Conservation (phyloP, 106 monocot genomes). For the Acorus calamus region DNA sequence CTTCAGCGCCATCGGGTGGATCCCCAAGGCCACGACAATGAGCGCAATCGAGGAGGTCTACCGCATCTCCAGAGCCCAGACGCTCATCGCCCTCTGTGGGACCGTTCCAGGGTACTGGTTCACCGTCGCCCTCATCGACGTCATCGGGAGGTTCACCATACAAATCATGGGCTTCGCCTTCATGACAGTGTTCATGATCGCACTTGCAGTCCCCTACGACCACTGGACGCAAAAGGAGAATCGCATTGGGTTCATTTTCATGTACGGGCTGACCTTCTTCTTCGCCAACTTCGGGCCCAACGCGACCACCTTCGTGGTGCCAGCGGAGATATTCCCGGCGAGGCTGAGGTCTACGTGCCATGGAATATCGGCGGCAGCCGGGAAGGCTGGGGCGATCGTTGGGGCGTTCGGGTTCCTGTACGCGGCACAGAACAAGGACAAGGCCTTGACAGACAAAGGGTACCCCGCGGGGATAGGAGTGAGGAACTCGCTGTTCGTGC, state of each 20-base stretch:
- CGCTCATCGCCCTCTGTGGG: slow-evolving; percentile 62
- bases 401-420: slow-evolving; percentile 48
- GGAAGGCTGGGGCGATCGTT: slow-evolving; percentile 48
- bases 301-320: slow-evolving; percentile 72
- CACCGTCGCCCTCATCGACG: slow-evolving; percentile 65
- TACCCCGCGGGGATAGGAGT: slow-evolving; percentile 45
- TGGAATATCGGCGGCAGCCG: slow-evolving; percentile 66
- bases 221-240: slow-evolving; percentile 44
- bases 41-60: slow-evolving; percentile 66
- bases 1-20: slow-evolving; percentile 63
- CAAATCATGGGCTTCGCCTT: slow-evolving; percentile 41
- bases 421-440: slow-evolving; percentile 35
- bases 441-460: slow-evolving; percentile 27
- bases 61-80: slow-evolving; percentile 58
- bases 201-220: slow-evolving; percentile 51
- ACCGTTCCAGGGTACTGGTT: slow-evolving; percentile 86
- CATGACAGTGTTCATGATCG: slow-evolving; percentile 68
- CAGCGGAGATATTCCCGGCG: slow-evolving; percentile 80
- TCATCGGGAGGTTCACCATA: slow-evolving; percentile 58
- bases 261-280: slow-evolving; percentile 84
- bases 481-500: slow-evolving; percentile 46
- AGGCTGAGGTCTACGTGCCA: slow-evolving; percentile 70
- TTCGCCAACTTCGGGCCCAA: slow-evolving; percentile 87
- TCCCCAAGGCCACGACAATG: slow-evolving; percentile 61
- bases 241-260: slow-evolving; percentile 51